Evolutionary conservation across 2,329 filamentous ascomycete species (phyloP).

Genomic region (Escovopsis sp.): DNA sequence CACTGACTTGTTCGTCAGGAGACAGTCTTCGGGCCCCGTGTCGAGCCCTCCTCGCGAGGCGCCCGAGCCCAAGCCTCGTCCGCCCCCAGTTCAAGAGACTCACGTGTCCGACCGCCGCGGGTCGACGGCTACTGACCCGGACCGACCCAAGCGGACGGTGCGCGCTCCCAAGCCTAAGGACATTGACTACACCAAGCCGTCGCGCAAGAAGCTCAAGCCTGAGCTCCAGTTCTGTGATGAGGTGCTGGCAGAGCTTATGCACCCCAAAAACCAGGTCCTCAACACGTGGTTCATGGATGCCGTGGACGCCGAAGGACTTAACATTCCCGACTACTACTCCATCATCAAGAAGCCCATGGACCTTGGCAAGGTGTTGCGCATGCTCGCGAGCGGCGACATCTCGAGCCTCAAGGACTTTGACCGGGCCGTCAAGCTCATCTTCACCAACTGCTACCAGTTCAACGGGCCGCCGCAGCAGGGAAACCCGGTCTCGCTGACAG

Average conservation of each 20-base stretch:
- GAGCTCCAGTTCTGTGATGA: conserved; percentile 85
- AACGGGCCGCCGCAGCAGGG: conserved; percentile 44
- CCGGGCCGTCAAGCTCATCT: conserved; percentile 65
- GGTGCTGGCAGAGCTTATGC: conserved; percentile 61
- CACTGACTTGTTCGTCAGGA: conserved; percentile 12
- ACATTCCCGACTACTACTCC: conserved; percentile 85
- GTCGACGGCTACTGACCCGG: conserved; percentile 59
- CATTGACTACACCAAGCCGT: conserved; percentile 64
- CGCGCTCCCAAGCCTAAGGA: conserved; percentile 84
- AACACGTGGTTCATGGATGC: conserved; percentile 66
- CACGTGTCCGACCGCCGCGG: conserved; percentile 36
- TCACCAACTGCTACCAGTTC: conserved; percentile 84
- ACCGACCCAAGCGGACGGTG: conserved; percentile 82
- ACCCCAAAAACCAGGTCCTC: conserved; percentile 50
- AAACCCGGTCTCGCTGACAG: conserved; percentile 58
- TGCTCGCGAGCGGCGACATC: conserved; percentile 67
- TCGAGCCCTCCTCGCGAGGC: conserved; percentile 13
- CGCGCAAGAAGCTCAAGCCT: conserved; percentile 76
- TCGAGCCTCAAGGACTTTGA: conserved; percentile 73
- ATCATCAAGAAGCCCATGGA: conserved; percentile 98
- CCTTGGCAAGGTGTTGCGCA: conserved; percentile 62
- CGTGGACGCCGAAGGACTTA: conserved; percentile 85
- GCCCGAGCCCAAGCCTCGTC: conserved; percentile 8
- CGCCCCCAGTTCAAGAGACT: conserved; percentile 8
- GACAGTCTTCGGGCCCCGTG: conserved; percentile 16